Percentiles rank a stretch among this genome's conserved stretches.
Conservation (phyloP, 2,329 filamentous ascomycete genomes). For the Fusarium protoensiforme region DNA sequence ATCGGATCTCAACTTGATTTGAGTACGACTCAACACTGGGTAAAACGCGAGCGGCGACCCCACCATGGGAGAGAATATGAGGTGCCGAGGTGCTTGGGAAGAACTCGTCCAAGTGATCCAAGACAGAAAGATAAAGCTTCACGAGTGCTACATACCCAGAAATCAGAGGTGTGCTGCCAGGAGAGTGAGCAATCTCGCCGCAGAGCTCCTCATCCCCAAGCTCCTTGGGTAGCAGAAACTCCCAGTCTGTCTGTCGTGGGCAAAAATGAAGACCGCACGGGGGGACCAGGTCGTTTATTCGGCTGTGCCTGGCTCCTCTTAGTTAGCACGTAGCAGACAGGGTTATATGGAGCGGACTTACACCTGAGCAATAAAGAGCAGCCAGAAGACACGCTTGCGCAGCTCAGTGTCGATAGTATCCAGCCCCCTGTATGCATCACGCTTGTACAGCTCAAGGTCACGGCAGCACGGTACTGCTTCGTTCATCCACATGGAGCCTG, state of each 20-base stretch:
- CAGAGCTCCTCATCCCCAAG: background rate
- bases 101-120: background rate
- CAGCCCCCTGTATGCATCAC: background rate
- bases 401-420: background rate
- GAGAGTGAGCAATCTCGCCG: background rate
- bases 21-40: background rate
- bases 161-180: background rate
- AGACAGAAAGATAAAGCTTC: background rate
- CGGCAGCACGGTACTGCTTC: background rate
- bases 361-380: background rate
- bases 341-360: background rate
- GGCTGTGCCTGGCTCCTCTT: background rate
- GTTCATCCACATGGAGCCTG: background rate
- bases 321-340: background rate
- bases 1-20: background rate
- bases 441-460: background rate
- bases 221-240: background rate
- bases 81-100: background rate
- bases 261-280: background rate
- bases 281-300: background rate
- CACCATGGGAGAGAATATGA: background rate
- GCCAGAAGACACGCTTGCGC: background rate
- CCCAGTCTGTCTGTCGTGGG: background rate
- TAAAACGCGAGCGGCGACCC: background rate
- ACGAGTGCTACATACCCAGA: background rate